Evolutionary conservation across 805 yeast species (phyloP).

Genomic region (Teunomyces gatunensis): DNA sequence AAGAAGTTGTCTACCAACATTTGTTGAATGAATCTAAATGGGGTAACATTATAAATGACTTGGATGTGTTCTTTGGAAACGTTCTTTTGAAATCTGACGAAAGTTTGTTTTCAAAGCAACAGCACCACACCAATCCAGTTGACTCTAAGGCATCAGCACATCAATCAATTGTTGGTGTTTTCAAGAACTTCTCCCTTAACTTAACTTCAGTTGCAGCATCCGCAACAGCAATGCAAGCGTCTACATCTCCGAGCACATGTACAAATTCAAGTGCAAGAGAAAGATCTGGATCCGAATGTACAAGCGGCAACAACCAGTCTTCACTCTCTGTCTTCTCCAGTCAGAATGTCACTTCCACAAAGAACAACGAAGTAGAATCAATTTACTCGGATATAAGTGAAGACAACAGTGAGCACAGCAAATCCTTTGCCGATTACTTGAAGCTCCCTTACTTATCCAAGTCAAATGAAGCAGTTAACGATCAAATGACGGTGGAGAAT

Average conservation of each 20-base stretch:
- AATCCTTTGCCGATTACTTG: constrained; percentile 18
- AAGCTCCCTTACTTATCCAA: constrained; percentile 17
- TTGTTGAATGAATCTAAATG: constrained; percentile 42
- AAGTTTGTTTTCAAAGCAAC: constrained; percentile 17
- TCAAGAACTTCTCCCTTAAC: constrained; percentile 27
- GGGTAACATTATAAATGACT: constrained; percentile 38
- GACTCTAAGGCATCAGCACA: background rate
- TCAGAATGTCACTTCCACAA: constrained; percentile 1
- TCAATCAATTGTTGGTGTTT: constrained; percentile 25
- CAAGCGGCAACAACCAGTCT: constrained; percentile 15
- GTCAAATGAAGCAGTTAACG: constrained; percentile 9
- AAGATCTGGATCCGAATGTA: constrained; percentile 5
- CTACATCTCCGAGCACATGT: constrained; percentile 9
- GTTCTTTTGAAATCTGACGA: constrained; percentile 37
- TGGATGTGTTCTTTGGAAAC: constrained; percentile 39
- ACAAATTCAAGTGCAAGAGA: constrained; percentile 13
- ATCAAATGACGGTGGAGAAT: constrained; percentile 20
- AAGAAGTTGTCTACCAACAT: constrained; percentile 44
- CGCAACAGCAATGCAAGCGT: background rate
- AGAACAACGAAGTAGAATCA: constrained; percentile 11
- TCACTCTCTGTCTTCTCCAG: constrained; percentile 20
- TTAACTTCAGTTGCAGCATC: constrained; percentile 10
- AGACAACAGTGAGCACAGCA: constrained; percentile 9
- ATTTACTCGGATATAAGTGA: constrained; percentile 16
- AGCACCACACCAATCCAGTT: background rate